These are phyloP conservation scores for Odontarrhena argentea DNA, from an alignment of 345 rosid genomes.

Conservation along the genomic window DNA sequence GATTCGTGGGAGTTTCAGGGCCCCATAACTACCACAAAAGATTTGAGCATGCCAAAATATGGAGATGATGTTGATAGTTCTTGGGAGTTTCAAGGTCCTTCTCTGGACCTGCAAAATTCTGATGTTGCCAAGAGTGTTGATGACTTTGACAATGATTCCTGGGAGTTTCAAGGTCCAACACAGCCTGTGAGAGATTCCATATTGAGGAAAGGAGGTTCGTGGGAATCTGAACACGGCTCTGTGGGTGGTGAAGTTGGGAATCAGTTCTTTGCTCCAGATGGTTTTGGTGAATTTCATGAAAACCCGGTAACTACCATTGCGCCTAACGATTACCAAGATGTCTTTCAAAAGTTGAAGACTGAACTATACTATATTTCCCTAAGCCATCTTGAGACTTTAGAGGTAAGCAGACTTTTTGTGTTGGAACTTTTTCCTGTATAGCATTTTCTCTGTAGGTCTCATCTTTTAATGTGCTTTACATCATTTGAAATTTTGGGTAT, in stretches of 20 bases:
- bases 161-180: constrained; percentile 58
- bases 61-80: constrained; percentile 56
- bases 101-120: constrained; percentile 35
- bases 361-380: constrained; percentile 52
- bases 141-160: constrained; percentile 66
- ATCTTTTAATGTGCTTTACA: constrained; percentile 16
- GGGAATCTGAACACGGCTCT: constrained; percentile 52
- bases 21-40: constrained; percentile 33
- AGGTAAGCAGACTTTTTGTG: constrained; percentile 51
- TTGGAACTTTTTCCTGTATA: neutral
- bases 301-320: constrained; percentile 35
- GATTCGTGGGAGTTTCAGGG: constrained; percentile 41
- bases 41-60: constrained; percentile 37
- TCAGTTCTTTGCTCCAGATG: constrained; percentile 25
- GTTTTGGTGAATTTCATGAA: constrained; percentile 41
- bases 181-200: constrained; percentile 28
- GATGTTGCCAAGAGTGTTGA: constrained; percentile 38
- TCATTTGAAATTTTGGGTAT: constrained; percentile 39
- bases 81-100: constrained; percentile 75
- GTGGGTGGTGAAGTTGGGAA: constrained; percentile 41
- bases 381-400: constrained; percentile 60
- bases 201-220: constrained; percentile 12
- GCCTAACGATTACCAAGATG: constrained; percentile 47
- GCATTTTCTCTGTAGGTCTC: neutral
- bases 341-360: constrained; percentile 66